Percentiles rank a stretch among this genome's conserved stretches.
phyloP scores from a whole-genome alignment of 768 basidiomycete genomes.

The Phanerochaete sordida region DNA sequence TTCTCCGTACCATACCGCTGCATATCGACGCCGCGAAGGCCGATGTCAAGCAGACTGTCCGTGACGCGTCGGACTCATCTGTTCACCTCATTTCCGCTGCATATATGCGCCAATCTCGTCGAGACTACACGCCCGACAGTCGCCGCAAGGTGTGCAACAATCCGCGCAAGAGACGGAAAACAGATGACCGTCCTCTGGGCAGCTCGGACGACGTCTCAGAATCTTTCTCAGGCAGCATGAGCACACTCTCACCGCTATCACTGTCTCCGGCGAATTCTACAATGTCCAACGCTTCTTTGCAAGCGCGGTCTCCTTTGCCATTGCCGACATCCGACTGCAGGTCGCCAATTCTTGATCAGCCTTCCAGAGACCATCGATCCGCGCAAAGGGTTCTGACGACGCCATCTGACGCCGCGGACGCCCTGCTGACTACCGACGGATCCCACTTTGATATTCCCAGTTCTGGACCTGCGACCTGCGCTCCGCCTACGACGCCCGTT shows the following conservation, averaged over 20 bases:
- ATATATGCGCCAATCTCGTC: background rate
- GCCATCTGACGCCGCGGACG: background rate
- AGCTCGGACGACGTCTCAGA: background rate
- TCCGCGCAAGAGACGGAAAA: background rate
- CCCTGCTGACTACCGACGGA: background rate
- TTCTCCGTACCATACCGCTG: constrained; percentile 54
- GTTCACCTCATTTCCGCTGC: background rate
- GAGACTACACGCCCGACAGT: background rate
- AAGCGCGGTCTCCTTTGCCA: background rate
- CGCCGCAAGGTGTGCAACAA: background rate
- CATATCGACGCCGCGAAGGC: constrained; percentile 42
- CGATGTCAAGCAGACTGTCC: constrained; percentile 19
- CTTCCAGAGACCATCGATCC: background rate
- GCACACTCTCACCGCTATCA: background rate
- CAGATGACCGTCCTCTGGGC: background rate
- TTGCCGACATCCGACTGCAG: background rate
- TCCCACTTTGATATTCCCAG: background rate
- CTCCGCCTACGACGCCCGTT: background rate
- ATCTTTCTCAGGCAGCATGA: background rate
- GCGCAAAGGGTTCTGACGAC: background rate
- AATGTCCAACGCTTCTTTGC: background rate
- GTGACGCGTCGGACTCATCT: background rate
- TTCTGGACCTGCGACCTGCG: background rate
- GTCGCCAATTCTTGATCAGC: background rate
- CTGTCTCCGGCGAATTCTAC: background rate